phyloP scores from a whole-genome alignment of 306 rosid species.

The Dryas octopetala region DNA sequence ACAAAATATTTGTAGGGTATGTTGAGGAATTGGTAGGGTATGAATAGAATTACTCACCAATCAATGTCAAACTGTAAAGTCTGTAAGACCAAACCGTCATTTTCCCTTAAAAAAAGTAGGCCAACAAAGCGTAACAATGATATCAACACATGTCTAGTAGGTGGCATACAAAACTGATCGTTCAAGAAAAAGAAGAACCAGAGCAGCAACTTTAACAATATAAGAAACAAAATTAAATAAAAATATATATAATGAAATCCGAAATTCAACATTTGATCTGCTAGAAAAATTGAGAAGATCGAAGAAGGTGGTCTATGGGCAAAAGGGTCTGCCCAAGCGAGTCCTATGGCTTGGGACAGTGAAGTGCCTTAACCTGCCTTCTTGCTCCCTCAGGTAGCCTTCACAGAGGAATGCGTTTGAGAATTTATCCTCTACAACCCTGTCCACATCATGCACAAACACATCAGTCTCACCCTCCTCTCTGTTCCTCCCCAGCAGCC shows the following conservation, averaged over 20 bases:
- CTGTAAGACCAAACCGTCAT: no score
- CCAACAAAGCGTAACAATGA: no score
- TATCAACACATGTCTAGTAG: no score
- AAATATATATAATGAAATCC: no score
- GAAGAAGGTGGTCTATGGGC: slow-evolving; percentile 41
- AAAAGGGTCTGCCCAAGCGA: slow-evolving; percentile 59
- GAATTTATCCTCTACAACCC: slow-evolving; percentile 72
- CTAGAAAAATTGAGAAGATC: not conserved
- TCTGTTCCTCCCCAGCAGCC: slow-evolving; percentile 81
- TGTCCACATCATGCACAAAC: slow-evolving; percentile 91
- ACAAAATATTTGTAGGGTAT: no score
- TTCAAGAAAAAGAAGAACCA: no score
- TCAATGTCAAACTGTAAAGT: no score
- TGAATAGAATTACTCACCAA: no score
- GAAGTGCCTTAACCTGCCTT: slow-evolving; percentile 83
- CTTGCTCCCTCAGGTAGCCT: slow-evolving; percentile 71
- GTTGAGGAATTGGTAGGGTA: no score
- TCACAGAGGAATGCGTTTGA: slow-evolving; percentile 71
- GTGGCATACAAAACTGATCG: no score
- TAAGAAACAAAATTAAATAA: not conserved
- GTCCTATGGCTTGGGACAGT: slow-evolving; percentile 72
- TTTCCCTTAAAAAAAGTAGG: no score
- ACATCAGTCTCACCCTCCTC: slow-evolving; percentile 76
- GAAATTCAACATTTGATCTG: not conserved
- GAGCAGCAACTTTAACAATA: no score